Conservation (phyloP, 441 rosid species). For the Populus hybrid region DNA sequence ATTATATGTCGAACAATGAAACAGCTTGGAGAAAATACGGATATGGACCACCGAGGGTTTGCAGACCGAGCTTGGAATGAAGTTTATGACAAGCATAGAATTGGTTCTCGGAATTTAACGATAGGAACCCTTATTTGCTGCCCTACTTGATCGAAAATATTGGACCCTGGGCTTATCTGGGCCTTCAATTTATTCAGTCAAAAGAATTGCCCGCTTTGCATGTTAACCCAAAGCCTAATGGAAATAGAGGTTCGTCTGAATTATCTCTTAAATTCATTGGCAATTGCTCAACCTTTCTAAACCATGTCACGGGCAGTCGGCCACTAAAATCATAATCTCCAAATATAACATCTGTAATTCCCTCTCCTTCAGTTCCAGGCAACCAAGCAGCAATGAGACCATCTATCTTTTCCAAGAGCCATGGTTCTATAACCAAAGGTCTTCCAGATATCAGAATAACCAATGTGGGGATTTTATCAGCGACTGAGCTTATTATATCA, state of each 20-base stretch:
- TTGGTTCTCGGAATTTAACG: neutral
- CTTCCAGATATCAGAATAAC: slow-evolving; percentile 73
- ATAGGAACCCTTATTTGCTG: neutral
- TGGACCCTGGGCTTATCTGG: slow-evolving; percentile 7
- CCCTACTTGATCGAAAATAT: neutral
- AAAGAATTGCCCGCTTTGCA: slow-evolving; percentile 17
- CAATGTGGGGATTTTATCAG: slow-evolving; percentile 66
- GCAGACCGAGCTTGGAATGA: neutral
- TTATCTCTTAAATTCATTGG: slow-evolving; percentile 47
- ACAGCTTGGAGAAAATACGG: slow-evolving; percentile 6
- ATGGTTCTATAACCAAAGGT: slow-evolving; percentile 58
- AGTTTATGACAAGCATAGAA: neutral
- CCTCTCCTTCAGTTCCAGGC: slow-evolving; percentile 86
- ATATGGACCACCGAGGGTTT: neutral
- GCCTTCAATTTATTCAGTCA: slow-evolving; percentile 16
- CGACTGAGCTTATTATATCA: slow-evolving; percentile 42
- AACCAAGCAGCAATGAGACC: slow-evolving; percentile 86
- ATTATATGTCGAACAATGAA: neutral
- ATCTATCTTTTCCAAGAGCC: slow-evolving; percentile 49
- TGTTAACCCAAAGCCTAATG: slow-evolving; percentile 66
- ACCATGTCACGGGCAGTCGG: slow-evolving; percentile 75
- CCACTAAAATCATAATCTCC: slow-evolving; percentile 74
- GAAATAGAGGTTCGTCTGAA: slow-evolving; percentile 69
- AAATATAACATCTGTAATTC: slow-evolving; percentile 66
- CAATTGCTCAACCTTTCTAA: slow-evolving; percentile 55